Base-by-base conservation (phyloP, 257 asterid genomes). In the Solanum verrucosum region DNA sequence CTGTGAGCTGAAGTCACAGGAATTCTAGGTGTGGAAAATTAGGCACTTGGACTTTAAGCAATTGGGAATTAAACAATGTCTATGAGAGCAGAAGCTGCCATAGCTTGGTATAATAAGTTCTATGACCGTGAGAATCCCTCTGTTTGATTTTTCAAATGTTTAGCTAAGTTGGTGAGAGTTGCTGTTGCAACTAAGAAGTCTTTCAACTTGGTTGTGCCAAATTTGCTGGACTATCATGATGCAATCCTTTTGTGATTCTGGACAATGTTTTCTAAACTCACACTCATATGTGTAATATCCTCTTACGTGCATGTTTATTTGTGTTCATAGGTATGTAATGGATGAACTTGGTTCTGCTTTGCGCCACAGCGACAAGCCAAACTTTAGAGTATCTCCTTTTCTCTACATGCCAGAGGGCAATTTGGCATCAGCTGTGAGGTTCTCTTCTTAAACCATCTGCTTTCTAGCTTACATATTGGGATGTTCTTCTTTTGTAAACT, bases 301-400 rank as follows among this genome's bases (percentile, higher is more conserved):
- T 77, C 46, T 11, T 46, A 33, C 21, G 16, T 38, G 77, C 35
- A 79, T 63, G 59, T 84, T 85, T 23, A 75, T 68, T 15, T 86
- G 87, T 89, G 90, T 70, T 68, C 68, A 83, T 89, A 96, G 99
- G 96, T 97, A 97, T 93, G 98, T 95, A 89, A 96, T 97, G 99
- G 99, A 97, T 93, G 99, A 97, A 92, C 94, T 97, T 33, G 99
- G 99, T 88, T 97, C 99, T 88, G 97, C 98, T 86, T 90, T 97
- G 94, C 94, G 98, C 90, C 98, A 97, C 88, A 96, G 98, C 73
- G 98, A 96, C 89, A 96, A 92, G 87, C 95, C 98, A 88, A 97
- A 95, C 91, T 94, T 97, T 89, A 92, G 98, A 91, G 98, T 93
- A 63, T 92, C 99, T 74, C 99, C 99, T 71, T 97, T 97, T 88